Base-by-base conservation (phyloP, 352 stramenopile species). In the Pythium folliculosum region DNA sequence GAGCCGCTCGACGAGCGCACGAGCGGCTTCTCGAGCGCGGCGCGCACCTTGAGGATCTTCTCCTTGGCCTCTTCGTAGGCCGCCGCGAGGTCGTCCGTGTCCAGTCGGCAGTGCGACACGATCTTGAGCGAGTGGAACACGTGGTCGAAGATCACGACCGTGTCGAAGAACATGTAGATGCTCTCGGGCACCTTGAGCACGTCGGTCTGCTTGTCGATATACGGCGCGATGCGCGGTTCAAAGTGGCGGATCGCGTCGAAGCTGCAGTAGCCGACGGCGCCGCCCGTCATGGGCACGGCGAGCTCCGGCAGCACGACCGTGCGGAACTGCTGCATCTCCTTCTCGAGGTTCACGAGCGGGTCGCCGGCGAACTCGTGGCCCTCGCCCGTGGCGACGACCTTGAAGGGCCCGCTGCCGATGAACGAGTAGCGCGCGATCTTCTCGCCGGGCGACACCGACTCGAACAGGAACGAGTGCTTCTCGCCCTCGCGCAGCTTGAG, bases 151-250 rank as follows among this genome's bases (percentile, higher is more conserved):
- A 96, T 87, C 47, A 96, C 83, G 45, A 95, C 78, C 58, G 88
- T 95, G 74, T 96, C 83, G 48, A 95, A 95, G 65, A 96, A 86
- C 89, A 96, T 96, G 73, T 95, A 96, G 68, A 95, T 90, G 67
- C 86, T 94, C 74, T 96, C 89, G 17, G 89, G 89, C 21, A 95
- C 83, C 32, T 89, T 64, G 17, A 96, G 69, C 61, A 95, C 80
- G 63, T 96, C 88, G 50, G 76, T 80, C 63, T 96, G 89, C 9
- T 72, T 70, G 25, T 86, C 84, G 38, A 96, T 77, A 59, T 83
- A 92, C 3, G 88, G 86, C 47, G 84, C 86, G 35, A 95, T 79
- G 66, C 81, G 90, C 44, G 86, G 88, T 54, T 96, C 89, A 71
- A 96, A 96, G 76, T 96, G 86, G 38, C 87, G 86, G 38, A 96